Evolutionary conservation across 1,139 yeast genomes (phyloP).

Genomic region (Nakaseomyces kungkrabaensis): DNA sequence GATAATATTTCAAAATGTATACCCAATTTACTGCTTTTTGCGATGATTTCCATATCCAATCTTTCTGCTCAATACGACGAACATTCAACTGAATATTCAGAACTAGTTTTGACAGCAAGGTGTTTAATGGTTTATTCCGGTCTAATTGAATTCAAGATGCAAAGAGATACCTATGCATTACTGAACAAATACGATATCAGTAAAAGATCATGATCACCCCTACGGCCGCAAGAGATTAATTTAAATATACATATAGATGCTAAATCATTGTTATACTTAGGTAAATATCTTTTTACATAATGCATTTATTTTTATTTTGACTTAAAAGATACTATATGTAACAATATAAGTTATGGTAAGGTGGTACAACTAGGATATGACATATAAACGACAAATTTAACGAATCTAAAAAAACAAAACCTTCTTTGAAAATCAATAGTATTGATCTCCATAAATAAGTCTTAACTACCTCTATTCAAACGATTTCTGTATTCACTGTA

Average conservation of each 20-base stretch:
- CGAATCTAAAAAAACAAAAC: not conserved
- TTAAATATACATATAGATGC: too few relatives aligned
- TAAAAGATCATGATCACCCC: not conserved
- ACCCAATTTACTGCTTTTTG: conserved; percentile 69
- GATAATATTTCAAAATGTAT: conserved; percentile 68
- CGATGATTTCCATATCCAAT: conserved; percentile 69
- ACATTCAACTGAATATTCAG: conserved; percentile 45
- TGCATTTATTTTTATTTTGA: too few relatives aligned
- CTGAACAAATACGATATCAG: conserved; percentile 37
- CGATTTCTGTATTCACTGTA: conserved; percentile 31
- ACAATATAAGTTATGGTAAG: too few relatives aligned
- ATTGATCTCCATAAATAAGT: not conserved
- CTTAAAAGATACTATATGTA: too few relatives aligned
- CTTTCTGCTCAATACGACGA: conserved; percentile 40
- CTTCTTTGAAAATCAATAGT: too few relatives aligned
- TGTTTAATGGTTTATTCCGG: conserved; percentile 95
- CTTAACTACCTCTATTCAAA: conserved; percentile 21
- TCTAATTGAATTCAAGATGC: conserved; percentile 91
- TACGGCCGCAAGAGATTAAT: too few relatives aligned
- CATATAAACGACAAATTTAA: not conserved
- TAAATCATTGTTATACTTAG: too few relatives aligned
- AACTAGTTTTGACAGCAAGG: conserved; percentile 37
- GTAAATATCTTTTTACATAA: too few relatives aligned
- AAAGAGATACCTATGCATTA: conserved; percentile 75
- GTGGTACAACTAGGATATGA: too few relatives aligned